A percentile compares a stretch with the other conserved stretches of the same genome.
These are phyloP conservation scores for Apostasia ramifera DNA, from an alignment of 106 monocot species.

Conservation along the genomic window DNA sequence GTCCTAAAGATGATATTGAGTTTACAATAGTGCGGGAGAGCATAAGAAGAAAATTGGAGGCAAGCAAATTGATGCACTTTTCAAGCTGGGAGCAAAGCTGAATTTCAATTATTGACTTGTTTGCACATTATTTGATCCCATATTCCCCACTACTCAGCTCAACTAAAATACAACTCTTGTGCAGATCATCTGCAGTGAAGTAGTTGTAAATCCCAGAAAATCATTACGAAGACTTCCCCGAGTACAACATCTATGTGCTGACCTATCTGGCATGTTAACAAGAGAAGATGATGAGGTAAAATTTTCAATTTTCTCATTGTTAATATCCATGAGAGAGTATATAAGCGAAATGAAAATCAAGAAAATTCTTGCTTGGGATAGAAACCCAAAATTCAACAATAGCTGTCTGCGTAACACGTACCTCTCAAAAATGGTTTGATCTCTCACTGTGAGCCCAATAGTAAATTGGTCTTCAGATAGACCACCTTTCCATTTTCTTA, in stretches of 20 bases:
- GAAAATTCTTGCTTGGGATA: too few relatives aligned
- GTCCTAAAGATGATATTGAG: slow-evolving; percentile 76
- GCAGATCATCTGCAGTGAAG: slow-evolving; percentile 65
- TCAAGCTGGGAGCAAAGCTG: neutral
- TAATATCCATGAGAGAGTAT: too few relatives aligned
- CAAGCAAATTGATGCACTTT: slow-evolving; percentile 28
- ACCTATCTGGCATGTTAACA: slow-evolving; percentile 58
- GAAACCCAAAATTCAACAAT: too few relatives aligned
- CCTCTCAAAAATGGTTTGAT: too few relatives aligned
- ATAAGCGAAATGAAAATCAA: too few relatives aligned
- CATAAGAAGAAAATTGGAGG: slow-evolving; percentile 90
- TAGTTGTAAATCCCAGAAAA: slow-evolving; percentile 58
- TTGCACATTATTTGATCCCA: too few relatives aligned
- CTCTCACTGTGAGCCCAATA: too few relatives aligned
- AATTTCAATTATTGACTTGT: neutral
- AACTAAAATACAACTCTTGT: neutral
- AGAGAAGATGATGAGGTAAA: slow-evolving; percentile 82
- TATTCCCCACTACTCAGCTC: too few relatives aligned
- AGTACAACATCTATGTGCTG: slow-evolving; percentile 79
- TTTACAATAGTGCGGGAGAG: slow-evolving; percentile 80
- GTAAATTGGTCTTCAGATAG: too few relatives aligned
- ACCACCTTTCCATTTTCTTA: too few relatives aligned
- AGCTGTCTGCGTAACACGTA: too few relatives aligned
- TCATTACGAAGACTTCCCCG: slow-evolving; percentile 82
- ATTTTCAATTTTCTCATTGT: neutral